A percentile compares a stretch with the other conserved stretches of the same genome.
These are phyloP conservation scores for Colletotrichum orchidophilum DNA, from an alignment of 2,329 filamentous ascomycete species.

Conservation along the genomic window DNA sequence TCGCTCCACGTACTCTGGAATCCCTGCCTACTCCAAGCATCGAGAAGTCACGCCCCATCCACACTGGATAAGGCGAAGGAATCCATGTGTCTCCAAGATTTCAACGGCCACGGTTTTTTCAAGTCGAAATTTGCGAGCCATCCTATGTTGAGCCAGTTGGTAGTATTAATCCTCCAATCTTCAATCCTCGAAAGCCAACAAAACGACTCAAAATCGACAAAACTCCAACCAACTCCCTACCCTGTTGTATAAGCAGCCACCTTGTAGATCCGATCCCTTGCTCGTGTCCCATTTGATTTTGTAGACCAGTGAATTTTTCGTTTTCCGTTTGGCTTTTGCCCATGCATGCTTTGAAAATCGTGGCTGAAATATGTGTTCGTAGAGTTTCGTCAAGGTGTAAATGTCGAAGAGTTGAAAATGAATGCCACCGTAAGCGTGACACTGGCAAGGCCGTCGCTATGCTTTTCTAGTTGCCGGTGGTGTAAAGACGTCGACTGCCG, in stretches of 20 bases:
- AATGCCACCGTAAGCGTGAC: conserved; percentile 9
- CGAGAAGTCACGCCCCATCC: not conserved
- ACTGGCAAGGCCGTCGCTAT: conserved; percentile 26
- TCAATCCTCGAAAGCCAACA: not conserved
- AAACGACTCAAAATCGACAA: not conserved
- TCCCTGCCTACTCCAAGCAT: not conserved
- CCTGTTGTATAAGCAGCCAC: conserved; percentile 31
- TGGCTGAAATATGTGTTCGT: conserved; percentile 29
- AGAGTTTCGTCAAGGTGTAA: conserved; percentile 31
- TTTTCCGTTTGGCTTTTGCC: conserved; percentile 28
- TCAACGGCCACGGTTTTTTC: not conserved
- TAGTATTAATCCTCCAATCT: conserved; percentile 20
- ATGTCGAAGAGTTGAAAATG: conserved; percentile 17
- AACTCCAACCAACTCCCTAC: conserved; percentile 31
- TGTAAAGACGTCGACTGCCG: not conserved
- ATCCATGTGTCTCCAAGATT: not conserved
- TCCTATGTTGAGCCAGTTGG: not conserved
- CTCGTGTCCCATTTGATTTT: conserved; percentile 29
- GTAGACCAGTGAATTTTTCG: conserved; percentile 30
- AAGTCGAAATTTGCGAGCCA: not conserved
- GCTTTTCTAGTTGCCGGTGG: conserved; percentile 9
- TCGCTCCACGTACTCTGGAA: not conserved
- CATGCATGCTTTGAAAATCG: conserved; percentile 31
- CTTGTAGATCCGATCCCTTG: conserved; percentile 24
- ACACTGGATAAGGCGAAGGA: not conserved